These are phyloP conservation scores for Chenopodium berlandieri DNA, from an alignment of 148 eudicot species.

Conservation along the genomic window DNA sequence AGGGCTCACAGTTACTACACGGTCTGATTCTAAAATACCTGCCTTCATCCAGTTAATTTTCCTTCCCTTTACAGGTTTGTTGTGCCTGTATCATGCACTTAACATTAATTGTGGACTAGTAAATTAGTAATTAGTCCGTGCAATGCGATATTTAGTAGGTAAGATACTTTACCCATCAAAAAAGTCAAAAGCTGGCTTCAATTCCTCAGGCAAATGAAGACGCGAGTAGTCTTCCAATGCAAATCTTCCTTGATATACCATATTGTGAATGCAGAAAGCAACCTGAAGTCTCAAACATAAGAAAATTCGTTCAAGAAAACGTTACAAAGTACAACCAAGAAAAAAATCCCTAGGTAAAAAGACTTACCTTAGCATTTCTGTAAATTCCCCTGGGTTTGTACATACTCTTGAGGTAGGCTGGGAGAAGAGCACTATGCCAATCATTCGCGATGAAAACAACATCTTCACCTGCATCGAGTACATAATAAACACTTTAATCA, in stretches of 20 bases:
- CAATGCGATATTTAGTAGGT: not conserved
- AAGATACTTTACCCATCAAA: slow-evolving; percentile 59
- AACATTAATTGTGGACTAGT: not conserved
- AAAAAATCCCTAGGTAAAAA: no score
- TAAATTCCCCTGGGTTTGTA: slow-evolving; percentile 70
- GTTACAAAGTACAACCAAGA: not conserved
- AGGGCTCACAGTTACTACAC: slow-evolving; percentile 79
- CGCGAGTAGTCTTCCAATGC: slow-evolving; percentile 54
- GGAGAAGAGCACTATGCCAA: slow-evolving; percentile 90
- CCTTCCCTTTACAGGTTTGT: slow-evolving; percentile 68
- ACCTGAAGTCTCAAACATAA: slow-evolving; percentile 43
- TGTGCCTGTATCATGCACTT: slow-evolving; percentile 40
- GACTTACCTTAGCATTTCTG: slow-evolving; percentile 60
- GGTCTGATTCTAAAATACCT: slow-evolving; percentile 64
- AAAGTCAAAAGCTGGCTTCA: slow-evolving; percentile 64
- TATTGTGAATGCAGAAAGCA: slow-evolving; percentile 92
- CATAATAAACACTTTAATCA: not conserved
- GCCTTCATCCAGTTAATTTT: slow-evolving; percentile 97
- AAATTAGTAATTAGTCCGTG: not conserved
- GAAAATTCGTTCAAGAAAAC: not conserved
- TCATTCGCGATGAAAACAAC: slow-evolving; percentile 85
- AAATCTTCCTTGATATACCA: slow-evolving; percentile 96
- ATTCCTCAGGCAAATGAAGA: slow-evolving; percentile 68
- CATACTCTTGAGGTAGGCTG: slow-evolving; percentile 72
- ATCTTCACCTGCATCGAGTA: slow-evolving; percentile 63